Evolutionary conservation across 2,329 filamentous ascomycete species (phyloP).

Genomic region (Herpotrichia juniperi): DNA sequence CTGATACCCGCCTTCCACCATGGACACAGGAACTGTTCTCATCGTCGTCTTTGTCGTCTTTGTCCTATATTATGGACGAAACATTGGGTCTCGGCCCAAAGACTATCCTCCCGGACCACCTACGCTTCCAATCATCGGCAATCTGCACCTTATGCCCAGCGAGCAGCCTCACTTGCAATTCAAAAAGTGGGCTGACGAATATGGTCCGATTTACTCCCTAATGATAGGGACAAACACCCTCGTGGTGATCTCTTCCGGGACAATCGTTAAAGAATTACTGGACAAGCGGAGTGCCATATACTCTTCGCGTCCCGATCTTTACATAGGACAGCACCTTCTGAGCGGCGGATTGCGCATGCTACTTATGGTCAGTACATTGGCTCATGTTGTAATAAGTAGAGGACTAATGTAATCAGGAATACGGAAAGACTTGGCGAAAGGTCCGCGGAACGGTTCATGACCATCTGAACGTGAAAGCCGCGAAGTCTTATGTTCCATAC

Average conservation of each 20-base stretch:
- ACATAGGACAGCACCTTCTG: slow-evolving; percentile 41
- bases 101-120: slow-evolving; percentile 57
- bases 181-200: slow-evolving; percentile 59
- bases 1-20: too few species aligned
- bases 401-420: slow-evolving; percentile 47
- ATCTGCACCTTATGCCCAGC: slow-evolving; percentile 56
- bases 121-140: slow-evolving; percentile 57
- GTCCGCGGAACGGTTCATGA: slow-evolving; percentile 7
- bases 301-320: slow-evolving; percentile 52
- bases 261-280: slow-evolving; percentile 57
- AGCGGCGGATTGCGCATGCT: slow-evolving; percentile 23
- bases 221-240: slow-evolving; percentile 56
- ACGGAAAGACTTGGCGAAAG: slow-evolving; percentile 21
- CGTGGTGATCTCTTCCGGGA: slow-evolving; percentile 53
- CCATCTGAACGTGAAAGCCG: slow-evolving; percentile 7
- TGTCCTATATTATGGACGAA: not conserved
- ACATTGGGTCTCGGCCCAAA: slow-evolving; percentile 32
- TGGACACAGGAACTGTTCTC: too few species aligned
- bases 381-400: not conserved
- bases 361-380: slow-evolving; percentile 22
- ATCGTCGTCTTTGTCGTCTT: not conserved
- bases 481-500: slow-evolving; percentile 55
- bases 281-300: slow-evolving; percentile 59
- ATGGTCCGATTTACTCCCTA: slow-evolving; percentile 59
- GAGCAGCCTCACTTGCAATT: slow-evolving; percentile 53